A percentile compares a stretch with the other conserved stretches of the same genome.
These are phyloP conservation scores for Pleurotus citrinopileatus DNA, from an alignment of 768 basidiomycete genomes.

Conservation along the genomic window DNA sequence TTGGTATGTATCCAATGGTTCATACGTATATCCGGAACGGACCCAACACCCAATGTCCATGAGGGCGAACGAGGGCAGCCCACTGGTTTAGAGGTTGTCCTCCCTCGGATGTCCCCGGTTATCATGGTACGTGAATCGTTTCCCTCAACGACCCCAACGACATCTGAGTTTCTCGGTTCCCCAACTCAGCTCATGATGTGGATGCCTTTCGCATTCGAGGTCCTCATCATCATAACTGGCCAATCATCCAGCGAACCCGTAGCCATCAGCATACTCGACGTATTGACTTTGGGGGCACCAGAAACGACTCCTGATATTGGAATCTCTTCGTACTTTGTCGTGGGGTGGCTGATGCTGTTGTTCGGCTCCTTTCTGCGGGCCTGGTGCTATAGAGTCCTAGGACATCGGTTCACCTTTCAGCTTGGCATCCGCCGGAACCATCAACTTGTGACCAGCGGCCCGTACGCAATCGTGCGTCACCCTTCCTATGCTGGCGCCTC, in stretches of 20 bases:
- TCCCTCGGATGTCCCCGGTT: neutral
- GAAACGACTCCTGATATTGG: neutral
- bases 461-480: slow-evolving; percentile 37
- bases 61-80: neutral
- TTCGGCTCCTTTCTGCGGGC: slow-evolving; percentile 31
- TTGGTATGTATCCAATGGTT: neutral
- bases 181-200: neutral
- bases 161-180: neutral
- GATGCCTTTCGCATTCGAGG: neutral
- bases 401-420: slow-evolving; percentile 35
- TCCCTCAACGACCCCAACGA: neutral
- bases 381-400: slow-evolving; percentile 32
- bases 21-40: neutral
- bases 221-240: neutral
- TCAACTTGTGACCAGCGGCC: slow-evolving; percentile 32
- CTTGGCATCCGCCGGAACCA: slow-evolving; percentile 30
- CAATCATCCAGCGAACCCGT: neutral
- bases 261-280: neutral
- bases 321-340: slow-evolving; percentile 23
- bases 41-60: neutral
- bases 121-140: neutral
- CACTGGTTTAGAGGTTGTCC: neutral
- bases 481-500: slow-evolving; percentile 24
- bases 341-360: slow-evolving; percentile 23
- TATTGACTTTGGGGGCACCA: neutral